phyloP scores from a whole-genome alignment of 129 eudicot genomes.

The Flaveria bidentis region DNA sequence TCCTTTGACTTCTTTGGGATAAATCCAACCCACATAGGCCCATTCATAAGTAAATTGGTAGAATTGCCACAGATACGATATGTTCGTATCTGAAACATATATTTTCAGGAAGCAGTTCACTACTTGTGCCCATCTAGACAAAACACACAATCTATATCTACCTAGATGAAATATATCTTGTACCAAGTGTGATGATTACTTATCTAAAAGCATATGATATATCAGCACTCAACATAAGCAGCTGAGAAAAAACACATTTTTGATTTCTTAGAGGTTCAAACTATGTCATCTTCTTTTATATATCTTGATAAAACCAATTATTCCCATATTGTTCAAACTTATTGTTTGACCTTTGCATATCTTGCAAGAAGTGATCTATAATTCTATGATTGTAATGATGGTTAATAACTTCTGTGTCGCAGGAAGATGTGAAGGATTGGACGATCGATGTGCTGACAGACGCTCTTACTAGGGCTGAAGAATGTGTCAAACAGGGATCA shows the following conservation, averaged over 20 bases:
- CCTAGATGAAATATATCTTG: too few species aligned
- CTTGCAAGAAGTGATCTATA: background rate
- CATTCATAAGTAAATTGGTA: background rate
- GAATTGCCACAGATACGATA: background rate
- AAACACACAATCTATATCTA: too few species aligned
- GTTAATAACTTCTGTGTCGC: constrained; percentile 30
- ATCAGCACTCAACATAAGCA: too few species aligned
- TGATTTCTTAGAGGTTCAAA: background rate
- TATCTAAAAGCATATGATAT: too few species aligned
- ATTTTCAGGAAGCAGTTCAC: background rate
- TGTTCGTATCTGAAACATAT: background rate
- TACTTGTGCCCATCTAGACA: too few species aligned
- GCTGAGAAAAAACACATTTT: too few species aligned
- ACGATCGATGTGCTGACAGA: constrained; percentile 60
- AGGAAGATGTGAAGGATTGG: constrained; percentile 85
- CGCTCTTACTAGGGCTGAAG: constrained; percentile 72
- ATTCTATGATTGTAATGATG: background rate
- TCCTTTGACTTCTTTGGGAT: too few species aligned
- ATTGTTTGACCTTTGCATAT: background rate
- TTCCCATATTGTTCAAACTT: background rate
- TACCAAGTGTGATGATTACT: too few species aligned
- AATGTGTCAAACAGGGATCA: constrained; percentile 54
- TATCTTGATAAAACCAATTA: background rate
- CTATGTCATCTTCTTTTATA: background rate
- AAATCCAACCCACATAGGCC: background rate